Conservation (phyloP, 257 asterid species). For the Plantago major region DNA sequence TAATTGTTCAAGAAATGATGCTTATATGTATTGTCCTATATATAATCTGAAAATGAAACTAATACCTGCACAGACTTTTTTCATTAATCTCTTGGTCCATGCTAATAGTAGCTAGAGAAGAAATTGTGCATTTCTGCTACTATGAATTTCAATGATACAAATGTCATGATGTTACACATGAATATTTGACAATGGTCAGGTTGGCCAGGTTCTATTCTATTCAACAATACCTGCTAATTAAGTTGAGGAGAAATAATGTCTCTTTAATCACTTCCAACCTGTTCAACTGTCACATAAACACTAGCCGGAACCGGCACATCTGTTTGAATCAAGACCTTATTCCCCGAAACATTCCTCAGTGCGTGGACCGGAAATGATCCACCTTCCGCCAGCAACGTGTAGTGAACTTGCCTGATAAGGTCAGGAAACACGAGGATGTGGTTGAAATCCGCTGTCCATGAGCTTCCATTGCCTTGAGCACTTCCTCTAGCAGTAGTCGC, state of each 20-base stretch:
- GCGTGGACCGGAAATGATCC: constrained; percentile 50
- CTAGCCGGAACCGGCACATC: constrained; percentile 42
- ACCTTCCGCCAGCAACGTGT: constrained; percentile 45
- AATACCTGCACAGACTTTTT: too few relatives aligned
- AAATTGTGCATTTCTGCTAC: too few relatives aligned
- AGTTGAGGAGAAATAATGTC: background rate
- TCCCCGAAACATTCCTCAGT: constrained; percentile 46
- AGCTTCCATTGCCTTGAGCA: constrained; percentile 43
- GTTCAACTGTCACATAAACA: constrained; percentile 59
- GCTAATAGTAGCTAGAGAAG: too few relatives aligned
- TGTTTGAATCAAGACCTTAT: constrained; percentile 55
- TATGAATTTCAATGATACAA: too few relatives aligned
- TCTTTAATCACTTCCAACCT: constrained; percentile 31
- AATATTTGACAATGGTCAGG: too few relatives aligned
- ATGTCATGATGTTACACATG: too few relatives aligned
- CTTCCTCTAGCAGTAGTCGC: constrained; percentile 55
- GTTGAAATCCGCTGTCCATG: constrained; percentile 68
- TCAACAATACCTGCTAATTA: too few relatives aligned
- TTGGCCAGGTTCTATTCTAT: too few relatives aligned
- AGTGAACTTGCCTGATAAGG: constrained; percentile 49
- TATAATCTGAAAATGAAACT: too few relatives aligned
- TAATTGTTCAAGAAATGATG: too few relatives aligned
- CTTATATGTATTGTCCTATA: too few relatives aligned
- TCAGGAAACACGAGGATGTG: constrained; percentile 59
- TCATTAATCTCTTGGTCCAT: too few relatives aligned